Evolutionary conservation across 2,329 filamentous ascomycete genomes (phyloP).

Genomic region (Penicillium sp.): DNA sequence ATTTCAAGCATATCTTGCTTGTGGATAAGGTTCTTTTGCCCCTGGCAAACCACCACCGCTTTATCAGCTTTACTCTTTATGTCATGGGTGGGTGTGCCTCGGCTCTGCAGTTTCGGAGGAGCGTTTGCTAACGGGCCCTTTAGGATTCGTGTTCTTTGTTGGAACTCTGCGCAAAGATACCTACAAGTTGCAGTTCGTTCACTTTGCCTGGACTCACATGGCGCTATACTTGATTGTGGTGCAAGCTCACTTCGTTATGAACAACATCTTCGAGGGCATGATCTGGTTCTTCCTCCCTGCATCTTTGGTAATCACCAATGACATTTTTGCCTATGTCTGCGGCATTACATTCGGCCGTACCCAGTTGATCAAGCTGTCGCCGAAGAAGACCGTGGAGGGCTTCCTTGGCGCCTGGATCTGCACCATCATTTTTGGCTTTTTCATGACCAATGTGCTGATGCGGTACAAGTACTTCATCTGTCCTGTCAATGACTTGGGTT

Average conservation of each 20-base stretch:
- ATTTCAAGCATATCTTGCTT: constrained; percentile 97
- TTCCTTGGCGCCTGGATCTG: constrained; percentile 96
- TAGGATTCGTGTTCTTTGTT: constrained; percentile 98
- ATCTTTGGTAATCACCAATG: constrained; percentile 94
- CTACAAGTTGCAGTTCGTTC: constrained; percentile 98
- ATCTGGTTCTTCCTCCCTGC: constrained; percentile 99
- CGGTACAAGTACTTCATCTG: constrained; percentile 97
- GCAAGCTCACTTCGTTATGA: constrained; percentile 99
- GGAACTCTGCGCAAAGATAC: constrained; percentile 90
- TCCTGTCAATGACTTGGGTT: constrained; percentile 92
- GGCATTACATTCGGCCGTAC: constrained; percentile 96
- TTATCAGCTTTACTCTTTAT: constrained; percentile 98
- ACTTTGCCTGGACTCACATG: constrained; percentile 99
- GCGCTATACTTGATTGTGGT: constrained; percentile 96
- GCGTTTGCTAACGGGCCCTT: background rate
- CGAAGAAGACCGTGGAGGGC: constrained; percentile 98
- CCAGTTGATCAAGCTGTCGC: constrained; percentile 94
- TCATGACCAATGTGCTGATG: constrained; percentile 80
- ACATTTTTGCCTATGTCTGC: constrained; percentile 97
- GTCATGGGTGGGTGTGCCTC: constrained; percentile 72
- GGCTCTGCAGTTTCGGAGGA: background rate
- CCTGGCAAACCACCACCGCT: constrained; percentile 93
- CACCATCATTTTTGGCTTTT: constrained; percentile 81
- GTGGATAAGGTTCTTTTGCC: constrained; percentile 92
- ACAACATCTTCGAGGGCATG: constrained; percentile 99